A percentile compares a stretch with the other conserved stretches of the same genome.
Conservation (phyloP, 164 flowering plant genomes). For the Buxus sempervirens region DNA sequence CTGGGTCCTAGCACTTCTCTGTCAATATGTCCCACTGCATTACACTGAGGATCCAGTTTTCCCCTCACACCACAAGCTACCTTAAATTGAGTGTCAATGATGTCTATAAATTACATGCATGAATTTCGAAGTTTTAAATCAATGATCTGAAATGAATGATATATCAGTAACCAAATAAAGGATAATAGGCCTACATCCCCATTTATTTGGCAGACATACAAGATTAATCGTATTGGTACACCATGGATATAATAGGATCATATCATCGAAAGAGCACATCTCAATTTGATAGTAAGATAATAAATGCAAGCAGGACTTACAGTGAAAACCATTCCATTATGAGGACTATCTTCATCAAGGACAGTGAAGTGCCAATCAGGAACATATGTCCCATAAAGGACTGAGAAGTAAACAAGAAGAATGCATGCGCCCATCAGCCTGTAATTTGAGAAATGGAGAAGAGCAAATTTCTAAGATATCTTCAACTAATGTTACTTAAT, state of each 20-base stretch:
- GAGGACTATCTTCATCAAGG: constrained; percentile 37
- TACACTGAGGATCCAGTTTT: constrained; percentile 80
- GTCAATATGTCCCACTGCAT: constrained; percentile 83
- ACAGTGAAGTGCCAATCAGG: constrained; percentile 84
- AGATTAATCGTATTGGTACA: too few species aligned
- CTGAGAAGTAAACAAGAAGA: constrained; percentile 52
- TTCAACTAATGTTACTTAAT: not conserved
- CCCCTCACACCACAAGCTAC: constrained; percentile 71
- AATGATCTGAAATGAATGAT: not conserved
- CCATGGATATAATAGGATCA: not conserved
- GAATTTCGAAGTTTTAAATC: not conserved
- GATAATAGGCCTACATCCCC: too few species aligned
- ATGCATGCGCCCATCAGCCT: constrained; percentile 67
- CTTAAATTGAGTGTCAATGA: constrained; percentile 29
- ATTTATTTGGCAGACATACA: too few species aligned
- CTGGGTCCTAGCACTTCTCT: constrained; percentile 65
- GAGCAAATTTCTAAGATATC: not conserved
- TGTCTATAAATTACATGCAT: not conserved
- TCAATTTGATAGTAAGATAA: not conserved
- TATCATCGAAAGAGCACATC: not conserved
- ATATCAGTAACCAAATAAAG: too few species aligned
- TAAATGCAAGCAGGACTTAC: constrained; percentile 33
- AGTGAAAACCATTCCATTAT: constrained; percentile 54
- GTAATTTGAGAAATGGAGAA: constrained; percentile 14
- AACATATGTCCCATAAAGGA: constrained; percentile 71